These are phyloP conservation scores for Trichoderma asperellum DNA, from an alignment of 2,329 filamentous ascomycete genomes.

Conservation along the genomic window DNA sequence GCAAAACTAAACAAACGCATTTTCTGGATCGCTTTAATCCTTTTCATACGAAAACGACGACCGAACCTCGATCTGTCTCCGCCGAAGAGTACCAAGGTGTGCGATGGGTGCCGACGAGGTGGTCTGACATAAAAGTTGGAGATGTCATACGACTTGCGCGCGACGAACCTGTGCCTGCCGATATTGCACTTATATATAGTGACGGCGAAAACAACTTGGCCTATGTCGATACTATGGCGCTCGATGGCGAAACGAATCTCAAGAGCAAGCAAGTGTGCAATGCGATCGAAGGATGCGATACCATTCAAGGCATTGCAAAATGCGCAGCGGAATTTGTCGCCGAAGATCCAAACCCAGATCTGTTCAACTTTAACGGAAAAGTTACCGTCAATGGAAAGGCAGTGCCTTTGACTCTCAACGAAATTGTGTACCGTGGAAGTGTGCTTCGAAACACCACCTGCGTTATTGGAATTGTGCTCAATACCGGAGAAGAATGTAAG, in stretches of 20 bases:
- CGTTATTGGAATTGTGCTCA: constrained; percentile 79
- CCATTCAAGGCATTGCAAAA: constrained; percentile 56
- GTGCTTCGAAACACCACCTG: constrained; percentile 78
- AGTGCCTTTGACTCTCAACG: constrained; percentile 73
- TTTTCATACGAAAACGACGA: constrained; percentile 39
- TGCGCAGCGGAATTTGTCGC: constrained; percentile 67
- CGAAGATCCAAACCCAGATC: constrained; percentile 76
- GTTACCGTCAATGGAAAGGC: constrained; percentile 62
- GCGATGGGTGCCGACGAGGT: constrained; percentile 56
- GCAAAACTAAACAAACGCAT: constrained; percentile 34
- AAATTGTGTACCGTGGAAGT: constrained; percentile 86
- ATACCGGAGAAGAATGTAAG: constrained; percentile 89
- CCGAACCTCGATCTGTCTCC: constrained; percentile 43
- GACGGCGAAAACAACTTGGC: constrained; percentile 78
- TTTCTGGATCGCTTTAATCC: constrained; percentile 40
- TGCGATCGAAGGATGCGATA: constrained; percentile 61
- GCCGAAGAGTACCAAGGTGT: constrained; percentile 63
- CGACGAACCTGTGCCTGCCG: constrained; percentile 81
- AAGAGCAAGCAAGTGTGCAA: constrained; percentile 74
- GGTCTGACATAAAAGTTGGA: constrained; percentile 55
- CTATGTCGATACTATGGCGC: constrained; percentile 82
- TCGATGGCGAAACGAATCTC: constrained; percentile 81
- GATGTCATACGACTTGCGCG: constrained; percentile 58
- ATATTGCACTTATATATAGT: constrained; percentile 78
- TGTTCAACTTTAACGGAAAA: constrained; percentile 76